Evolutionary conservation across 1,139 yeast genomes (phyloP), one percentile per base, ranked within the genome.

Genomic region (Yamadazyma jaroonii): DNA sequence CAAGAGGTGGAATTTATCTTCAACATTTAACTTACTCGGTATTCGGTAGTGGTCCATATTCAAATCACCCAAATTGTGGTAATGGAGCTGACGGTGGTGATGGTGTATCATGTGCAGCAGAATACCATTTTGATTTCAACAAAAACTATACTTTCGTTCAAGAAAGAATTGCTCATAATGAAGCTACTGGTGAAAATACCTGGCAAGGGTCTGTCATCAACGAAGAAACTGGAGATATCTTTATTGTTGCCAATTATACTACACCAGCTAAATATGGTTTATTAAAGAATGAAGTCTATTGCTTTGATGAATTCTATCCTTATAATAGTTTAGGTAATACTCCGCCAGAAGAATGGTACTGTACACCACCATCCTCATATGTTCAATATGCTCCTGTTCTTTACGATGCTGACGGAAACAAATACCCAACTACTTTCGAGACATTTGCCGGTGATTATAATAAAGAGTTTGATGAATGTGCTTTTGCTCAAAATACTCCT

Each of bases 131-230:
- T 47, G 35, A 41, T 29, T 43, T 44, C 22, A 38, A 37, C 11
- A 42, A 37, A 13, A 42, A 42, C 24, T 44, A 44, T 26, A 45
- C 47, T 13, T 35, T 44, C 27, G 38, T 25, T 23, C 29, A 31
- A 26, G 28, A 20, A 3, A 28, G 40, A 28, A 32, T 34, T 17
- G 9, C 11, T 11, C 32, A 34, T 29, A 20, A 42, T 25, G 38
- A 37, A 15, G 9, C 33, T 9, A 23, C 14, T 23, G 42, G 44
- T 15, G 22, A 25, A 8, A 42, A 38, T 29, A 44, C 45, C 10
- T 45, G 49, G 49, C 29, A 29, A 7, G 48, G 47, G 3, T 29
- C 17, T 15, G n/a, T 44, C 7, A 32, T 37, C 28, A 46, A 42
- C 31, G 47, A 41, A 20, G 40, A 32, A 6, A 39, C 47, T 25